A percentile compares a stretch with the other conserved stretches of the same genome.
Evolutionary conservation across 148 eudicot genomes (phyloP).

Genomic region (Fallopia convolvulus): DNA sequence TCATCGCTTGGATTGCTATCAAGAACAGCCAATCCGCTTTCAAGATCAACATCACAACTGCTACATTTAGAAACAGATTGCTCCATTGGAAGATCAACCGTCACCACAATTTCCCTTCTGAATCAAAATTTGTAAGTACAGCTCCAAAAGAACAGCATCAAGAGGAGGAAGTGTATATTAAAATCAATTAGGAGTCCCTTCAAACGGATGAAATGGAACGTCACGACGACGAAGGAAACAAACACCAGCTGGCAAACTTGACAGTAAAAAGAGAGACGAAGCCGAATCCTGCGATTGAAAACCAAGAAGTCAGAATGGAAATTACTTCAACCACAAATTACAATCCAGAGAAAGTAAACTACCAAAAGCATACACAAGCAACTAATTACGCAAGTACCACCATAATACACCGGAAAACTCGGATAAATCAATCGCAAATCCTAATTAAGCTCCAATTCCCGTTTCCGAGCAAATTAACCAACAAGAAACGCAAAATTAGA

Average conservation of each 20-base stretch:
- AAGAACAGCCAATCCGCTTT: slow-evolving; percentile 29
- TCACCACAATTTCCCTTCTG: background rate
- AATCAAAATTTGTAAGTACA: background rate
- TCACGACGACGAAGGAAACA: background rate
- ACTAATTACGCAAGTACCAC: background rate
- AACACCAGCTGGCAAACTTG: background rate
- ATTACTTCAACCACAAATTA: background rate
- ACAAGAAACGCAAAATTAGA: background rate
- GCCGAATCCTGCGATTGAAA: background rate
- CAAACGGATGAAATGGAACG: background rate
- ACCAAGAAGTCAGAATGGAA: background rate
- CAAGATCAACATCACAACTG: slow-evolving; percentile 43
- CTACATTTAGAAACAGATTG: slow-evolving; percentile 21
- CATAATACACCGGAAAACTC: background rate
- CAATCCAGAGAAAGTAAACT: background rate
- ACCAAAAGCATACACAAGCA: background rate
- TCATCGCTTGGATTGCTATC: slow-evolving; percentile 16
- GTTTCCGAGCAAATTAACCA: background rate
- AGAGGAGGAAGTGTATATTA: background rate
- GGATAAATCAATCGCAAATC: background rate
- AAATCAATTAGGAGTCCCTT: background rate
- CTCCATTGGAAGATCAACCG: slow-evolving; percentile 23
- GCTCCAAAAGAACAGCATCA: background rate
- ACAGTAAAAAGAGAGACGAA: background rate
- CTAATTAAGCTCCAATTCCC: background rate